These are phyloP conservation scores for Canariomyces notabilis DNA, from an alignment of 2,329 filamentous ascomycete genomes.

Conservation along the genomic window DNA sequence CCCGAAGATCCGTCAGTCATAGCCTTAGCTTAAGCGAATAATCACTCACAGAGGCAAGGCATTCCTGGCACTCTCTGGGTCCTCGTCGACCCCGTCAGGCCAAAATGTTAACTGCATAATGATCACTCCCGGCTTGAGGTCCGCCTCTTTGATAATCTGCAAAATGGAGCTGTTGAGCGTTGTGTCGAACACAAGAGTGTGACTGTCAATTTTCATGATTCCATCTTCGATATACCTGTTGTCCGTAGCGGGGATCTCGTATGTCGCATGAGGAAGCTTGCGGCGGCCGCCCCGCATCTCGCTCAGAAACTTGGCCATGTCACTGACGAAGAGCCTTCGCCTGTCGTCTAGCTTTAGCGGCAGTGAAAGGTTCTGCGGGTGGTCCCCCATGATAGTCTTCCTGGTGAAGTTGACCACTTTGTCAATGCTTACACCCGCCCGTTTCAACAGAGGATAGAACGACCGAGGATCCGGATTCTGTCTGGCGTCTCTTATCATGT, in stretches of 20 bases:
- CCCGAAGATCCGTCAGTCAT: background rate
- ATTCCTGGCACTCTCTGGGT: background rate
- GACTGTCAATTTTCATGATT: constrained; percentile 10
- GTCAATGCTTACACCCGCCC: constrained; percentile 4
- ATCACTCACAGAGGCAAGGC: constrained; percentile 1
- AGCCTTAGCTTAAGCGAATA: background rate
- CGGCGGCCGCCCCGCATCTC: background rate
- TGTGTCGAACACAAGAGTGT: constrained; percentile 12
- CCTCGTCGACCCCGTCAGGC: constrained; percentile 13
- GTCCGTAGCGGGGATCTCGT: background rate
- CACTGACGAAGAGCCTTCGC: background rate
- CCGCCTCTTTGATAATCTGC: constrained; percentile 8
- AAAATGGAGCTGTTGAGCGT: constrained; percentile 13
- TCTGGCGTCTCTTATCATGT: background rate
- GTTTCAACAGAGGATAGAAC: constrained; percentile 4
- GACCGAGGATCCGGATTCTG: background rate
- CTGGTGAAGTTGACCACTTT: constrained; percentile 12
- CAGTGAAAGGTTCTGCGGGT: background rate
- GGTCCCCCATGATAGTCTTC: background rate
- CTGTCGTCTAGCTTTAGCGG: background rate
- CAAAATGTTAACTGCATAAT: constrained; percentile 16
- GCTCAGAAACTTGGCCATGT: constrained; percentile 3
- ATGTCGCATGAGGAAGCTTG: background rate
- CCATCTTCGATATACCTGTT: constrained; percentile 7
- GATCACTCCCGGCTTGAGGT: constrained; percentile 8